A percentile compares a stretch with the other conserved stretches of the same genome.
Evolutionary conservation across 2,329 filamentous ascomycete species (phyloP).

Genomic region (Cryphonectria carpinicola): DNA sequence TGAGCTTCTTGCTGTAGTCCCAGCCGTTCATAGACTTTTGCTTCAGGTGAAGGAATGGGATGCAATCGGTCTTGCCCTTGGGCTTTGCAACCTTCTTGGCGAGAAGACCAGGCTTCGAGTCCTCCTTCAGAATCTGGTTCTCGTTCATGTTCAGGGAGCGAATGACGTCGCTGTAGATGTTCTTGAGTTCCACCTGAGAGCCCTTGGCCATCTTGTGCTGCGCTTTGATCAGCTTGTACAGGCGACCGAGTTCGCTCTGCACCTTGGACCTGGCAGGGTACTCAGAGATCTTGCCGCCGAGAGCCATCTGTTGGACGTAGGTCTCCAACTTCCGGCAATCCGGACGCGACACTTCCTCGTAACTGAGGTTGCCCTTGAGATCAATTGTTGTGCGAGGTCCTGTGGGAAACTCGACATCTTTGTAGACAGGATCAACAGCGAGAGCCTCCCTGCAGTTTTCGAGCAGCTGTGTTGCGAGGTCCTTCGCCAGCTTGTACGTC

Average conservation of each 20-base stretch:
- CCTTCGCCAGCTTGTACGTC: constrained; percentile 96
- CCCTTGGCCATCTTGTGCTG: constrained; percentile 98
- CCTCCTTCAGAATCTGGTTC: constrained; percentile 90
- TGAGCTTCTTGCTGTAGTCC: constrained; percentile 99
- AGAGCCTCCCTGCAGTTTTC: constrained; percentile 97
- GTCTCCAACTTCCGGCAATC: constrained; percentile 97
- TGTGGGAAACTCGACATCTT: constrained; percentile 91
- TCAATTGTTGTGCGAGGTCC: constrained; percentile 93
- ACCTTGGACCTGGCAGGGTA: constrained; percentile 99
- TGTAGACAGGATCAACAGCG: constrained; percentile 83
- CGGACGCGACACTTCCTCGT: constrained; percentile 81
- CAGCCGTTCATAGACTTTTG: constrained; percentile 91
- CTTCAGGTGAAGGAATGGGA: constrained; percentile 97
- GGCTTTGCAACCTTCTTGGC: constrained; percentile 61
- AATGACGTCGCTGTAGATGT: constrained; percentile 89
- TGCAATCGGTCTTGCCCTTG: constrained; percentile 95
- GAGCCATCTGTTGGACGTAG: constrained; percentile 98
- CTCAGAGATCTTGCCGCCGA: constrained; percentile 97
- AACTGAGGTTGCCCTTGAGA: constrained; percentile 87
- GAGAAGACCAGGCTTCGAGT: constrained; percentile 61
- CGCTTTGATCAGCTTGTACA: constrained; percentile 98
- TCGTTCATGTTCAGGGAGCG: constrained; percentile 97
- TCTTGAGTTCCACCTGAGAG: constrained; percentile 95
- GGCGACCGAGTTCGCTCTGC: constrained; percentile 89
- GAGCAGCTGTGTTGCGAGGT: constrained; percentile 89